Conservation (phyloP, 805 yeast genomes). For the Tetrapisispora iriomotensis region DNA sequence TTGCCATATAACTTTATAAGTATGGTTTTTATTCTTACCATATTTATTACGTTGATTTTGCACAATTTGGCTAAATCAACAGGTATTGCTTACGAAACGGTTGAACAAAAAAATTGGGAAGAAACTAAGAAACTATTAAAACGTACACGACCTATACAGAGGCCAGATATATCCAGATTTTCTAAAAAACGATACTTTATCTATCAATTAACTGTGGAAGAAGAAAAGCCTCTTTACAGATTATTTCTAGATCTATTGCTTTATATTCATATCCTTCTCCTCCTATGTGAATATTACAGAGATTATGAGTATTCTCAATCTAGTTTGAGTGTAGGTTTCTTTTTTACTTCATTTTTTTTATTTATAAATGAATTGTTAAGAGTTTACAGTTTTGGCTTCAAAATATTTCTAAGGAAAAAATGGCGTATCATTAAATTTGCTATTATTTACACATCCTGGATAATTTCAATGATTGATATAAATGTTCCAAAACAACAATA, state of each 20-base stretch:
- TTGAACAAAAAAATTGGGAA: constrained; percentile 1
- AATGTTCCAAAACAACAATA: not conserved
- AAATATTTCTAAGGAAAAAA: not conserved
- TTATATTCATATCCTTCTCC: not conserved
- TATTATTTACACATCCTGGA: not conserved
- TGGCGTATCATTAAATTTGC: not conserved
- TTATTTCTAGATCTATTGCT: not conserved
- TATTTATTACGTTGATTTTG: constrained; percentile 1
- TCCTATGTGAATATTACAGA: not conserved
- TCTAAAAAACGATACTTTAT: not conserved
- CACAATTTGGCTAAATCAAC: not conserved
- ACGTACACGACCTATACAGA: not conserved
- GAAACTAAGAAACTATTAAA: not conserved
- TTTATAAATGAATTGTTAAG: not conserved
- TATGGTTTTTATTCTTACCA: not conserved
- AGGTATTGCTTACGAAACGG: constrained; percentile 1
- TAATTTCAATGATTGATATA: not conserved
- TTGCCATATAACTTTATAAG: constrained; percentile 1
- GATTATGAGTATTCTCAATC: not conserved
- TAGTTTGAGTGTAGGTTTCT: not conserved
- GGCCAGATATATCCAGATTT: not conserved
- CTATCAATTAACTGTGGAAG: not conserved
- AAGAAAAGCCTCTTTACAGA: not conserved
- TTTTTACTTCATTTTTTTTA: not conserved
- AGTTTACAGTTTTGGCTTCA: not conserved